A percentile compares a stretch with the other conserved stretches of the same genome.
Evolutionary conservation across 352 stramenopile species (phyloP).

Genomic region (Globisporangium apiculatum): DNA sequence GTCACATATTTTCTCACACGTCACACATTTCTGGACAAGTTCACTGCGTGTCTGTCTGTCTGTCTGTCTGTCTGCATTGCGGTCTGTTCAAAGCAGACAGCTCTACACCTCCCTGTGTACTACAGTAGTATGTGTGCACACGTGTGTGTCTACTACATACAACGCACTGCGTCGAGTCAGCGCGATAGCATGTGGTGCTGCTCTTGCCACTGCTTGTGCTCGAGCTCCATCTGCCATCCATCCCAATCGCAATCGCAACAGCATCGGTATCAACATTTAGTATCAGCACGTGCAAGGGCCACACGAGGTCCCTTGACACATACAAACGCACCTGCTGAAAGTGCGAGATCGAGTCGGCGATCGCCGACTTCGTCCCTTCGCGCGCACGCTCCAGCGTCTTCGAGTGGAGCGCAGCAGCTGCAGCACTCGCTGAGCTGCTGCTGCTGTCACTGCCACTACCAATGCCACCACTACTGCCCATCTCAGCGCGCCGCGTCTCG

Average conservation of each 20-base stretch:
- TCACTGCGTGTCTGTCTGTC: too few relatives aligned
- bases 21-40: not conserved
- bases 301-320: slow-evolving; percentile 31
- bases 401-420: slow-evolving; percentile 11
- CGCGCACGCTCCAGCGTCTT: slow-evolving; percentile 24
- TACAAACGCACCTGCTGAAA: slow-evolving; percentile 61
- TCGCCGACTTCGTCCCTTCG: slow-evolving; percentile 27
- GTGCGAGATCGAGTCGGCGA: slow-evolving; percentile 39
- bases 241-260: too few relatives aligned
- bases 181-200: too few relatives aligned
- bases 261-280: not conserved
- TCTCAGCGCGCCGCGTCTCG: slow-evolving; percentile 33
- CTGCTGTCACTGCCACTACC: slow-evolving; percentile 6
- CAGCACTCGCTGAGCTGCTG: slow-evolving; percentile 7
- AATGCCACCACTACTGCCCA: slow-evolving; percentile 10
- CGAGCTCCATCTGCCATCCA: too few relatives aligned
- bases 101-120: too few relatives aligned
- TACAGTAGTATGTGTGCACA: too few relatives aligned
- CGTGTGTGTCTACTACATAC: too few relatives aligned
- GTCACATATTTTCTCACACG: not conserved
- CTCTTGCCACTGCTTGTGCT: too few relatives aligned
- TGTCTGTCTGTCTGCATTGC: too few relatives aligned
- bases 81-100: too few relatives aligned
- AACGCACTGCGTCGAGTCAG: too few relatives aligned
- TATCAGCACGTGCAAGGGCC: not conserved